Evolutionary conservation across 345 rosid species (phyloP).

Genomic region (Alliaria petiolata): DNA sequence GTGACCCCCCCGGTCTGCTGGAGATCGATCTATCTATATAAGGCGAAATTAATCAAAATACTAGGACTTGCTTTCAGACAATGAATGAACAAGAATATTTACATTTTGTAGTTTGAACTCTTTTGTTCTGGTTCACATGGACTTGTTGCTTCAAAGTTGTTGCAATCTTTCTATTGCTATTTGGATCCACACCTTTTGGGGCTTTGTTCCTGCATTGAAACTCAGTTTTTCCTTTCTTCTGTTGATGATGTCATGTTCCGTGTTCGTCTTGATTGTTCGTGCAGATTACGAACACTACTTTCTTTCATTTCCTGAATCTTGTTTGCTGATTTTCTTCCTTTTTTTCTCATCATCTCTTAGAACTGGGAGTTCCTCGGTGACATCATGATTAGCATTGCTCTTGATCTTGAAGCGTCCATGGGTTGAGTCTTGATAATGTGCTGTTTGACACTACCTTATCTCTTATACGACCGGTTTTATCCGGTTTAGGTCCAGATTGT

Average conservation of each 20-base stretch:
- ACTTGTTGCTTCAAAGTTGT: conserved; percentile 7
- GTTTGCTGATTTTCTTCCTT: conserved; percentile 13
- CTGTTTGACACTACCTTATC: not conserved
- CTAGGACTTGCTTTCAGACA: conserved; percentile 17
- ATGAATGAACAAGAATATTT: conserved; percentile 25
- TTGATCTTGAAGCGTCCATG: conserved; percentile 17
- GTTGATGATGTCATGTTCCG: not conserved
- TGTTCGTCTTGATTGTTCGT: not conserved
- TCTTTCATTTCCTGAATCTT: not conserved
- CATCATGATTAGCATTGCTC: conserved; percentile 24
- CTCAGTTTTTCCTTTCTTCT: not conserved
- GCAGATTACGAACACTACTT: not conserved
- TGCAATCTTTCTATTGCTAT: not conserved
- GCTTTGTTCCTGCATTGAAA: not conserved
- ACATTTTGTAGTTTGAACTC: not conserved
- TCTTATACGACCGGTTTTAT: not conserved
- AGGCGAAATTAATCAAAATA: conserved; percentile 25
- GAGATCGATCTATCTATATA: conserved; percentile 41
- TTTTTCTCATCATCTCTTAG: conserved; percentile 24
- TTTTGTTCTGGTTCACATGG: not conserved
- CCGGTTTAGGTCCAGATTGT: not conserved
- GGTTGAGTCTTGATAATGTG: not conserved
- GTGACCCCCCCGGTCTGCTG: conserved; percentile 58
- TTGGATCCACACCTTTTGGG: not conserved
- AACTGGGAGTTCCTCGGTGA: conserved; percentile 34